Base-by-base conservation (phyloP, 2,329 filamentous ascomycete species). In the Neoscytalidium dimidiatum region DNA sequence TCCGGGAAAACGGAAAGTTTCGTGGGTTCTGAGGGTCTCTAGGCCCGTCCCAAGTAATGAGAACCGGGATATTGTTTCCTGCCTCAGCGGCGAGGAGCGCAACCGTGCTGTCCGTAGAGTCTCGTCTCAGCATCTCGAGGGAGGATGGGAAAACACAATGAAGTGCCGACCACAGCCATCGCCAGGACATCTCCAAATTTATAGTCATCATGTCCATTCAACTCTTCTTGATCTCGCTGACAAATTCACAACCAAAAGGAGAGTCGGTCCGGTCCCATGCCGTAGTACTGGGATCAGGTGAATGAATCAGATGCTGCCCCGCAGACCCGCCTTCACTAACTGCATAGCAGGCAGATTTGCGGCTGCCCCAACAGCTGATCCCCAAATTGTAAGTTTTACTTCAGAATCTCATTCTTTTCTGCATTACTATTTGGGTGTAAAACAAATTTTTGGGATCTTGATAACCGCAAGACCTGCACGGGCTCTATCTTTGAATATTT, bases 1-100 rank as follows among this genome's bases (percentile, higher is more conserved):
- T 67, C 8, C 38, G 49, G 46, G n/a, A 7, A n/a, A 11, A 13
- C 11, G 48, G 38, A 44, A 65, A 67, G 52, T 67, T 66, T 5
- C 19, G 44, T 2, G 66, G 66, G 62, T 66, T 62, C 14, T 29
- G 14, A 19, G 64, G 62, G 56, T 67, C 66, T 9, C 62, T 41
- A 2, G 23, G 28, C 11, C 66, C 66, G 26, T 67, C 49, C 64
- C 64, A 67, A 11, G 58, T 64, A 11, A 67, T 23, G 4, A 53
- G 31, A 41, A 41, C 17, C 17, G 35, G 35, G 35, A 41, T 41
- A 14, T 41, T 41, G n/a, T 46, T 46, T 19, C n/a, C 43, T 21
- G 21, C 43, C 43, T 46, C 43, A 21, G 21, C 13, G 43, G 21
- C 43, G 21, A 46, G 43, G 43, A 41, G 35, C 35, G 35, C 35